phyloP scores from a whole-genome alignment of 345 rosid species.

The Arabis alpina region DNA sequence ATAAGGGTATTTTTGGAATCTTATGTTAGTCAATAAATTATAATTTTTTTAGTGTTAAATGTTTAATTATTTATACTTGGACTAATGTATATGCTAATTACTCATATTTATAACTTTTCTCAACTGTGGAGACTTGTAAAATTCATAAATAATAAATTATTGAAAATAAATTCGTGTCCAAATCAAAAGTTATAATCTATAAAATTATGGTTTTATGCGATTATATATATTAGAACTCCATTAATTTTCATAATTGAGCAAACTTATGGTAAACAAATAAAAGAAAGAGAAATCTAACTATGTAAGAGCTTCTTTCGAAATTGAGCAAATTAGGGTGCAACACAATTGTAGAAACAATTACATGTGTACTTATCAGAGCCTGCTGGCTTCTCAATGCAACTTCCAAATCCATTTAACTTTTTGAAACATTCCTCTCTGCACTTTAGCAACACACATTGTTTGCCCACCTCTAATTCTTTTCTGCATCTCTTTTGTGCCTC shows the following conservation, averaged over 20 bases:
- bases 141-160: too few relatives aligned
- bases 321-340: background rate
- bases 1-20: too few relatives aligned
- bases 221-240: background rate
- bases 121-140: too few relatives aligned
- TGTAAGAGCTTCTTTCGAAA: too few relatives aligned
- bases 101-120: background rate
- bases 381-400: conserved; percentile 17
- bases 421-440: conserved; percentile 21
- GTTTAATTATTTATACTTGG: too few relatives aligned
- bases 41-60: too few relatives aligned
- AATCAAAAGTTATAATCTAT: background rate
- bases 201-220: background rate
- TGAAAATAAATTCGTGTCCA: too few relatives aligned
- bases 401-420: conserved; percentile 23
- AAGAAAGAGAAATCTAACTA: too few relatives aligned
- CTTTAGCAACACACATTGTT: conserved; percentile 8
- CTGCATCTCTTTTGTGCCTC: conserved; percentile 21
- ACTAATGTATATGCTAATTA: too few relatives aligned
- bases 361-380: conserved; percentile 10
- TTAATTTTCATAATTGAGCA: too few relatives aligned
- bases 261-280: too few relatives aligned
- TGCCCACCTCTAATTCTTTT: background rate
- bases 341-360: conserved; percentile 21
- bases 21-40: too few relatives aligned